Conservation (phyloP, 495 filamentous ascomycete genomes). For the Lasiosphaeria ovina region DNA sequence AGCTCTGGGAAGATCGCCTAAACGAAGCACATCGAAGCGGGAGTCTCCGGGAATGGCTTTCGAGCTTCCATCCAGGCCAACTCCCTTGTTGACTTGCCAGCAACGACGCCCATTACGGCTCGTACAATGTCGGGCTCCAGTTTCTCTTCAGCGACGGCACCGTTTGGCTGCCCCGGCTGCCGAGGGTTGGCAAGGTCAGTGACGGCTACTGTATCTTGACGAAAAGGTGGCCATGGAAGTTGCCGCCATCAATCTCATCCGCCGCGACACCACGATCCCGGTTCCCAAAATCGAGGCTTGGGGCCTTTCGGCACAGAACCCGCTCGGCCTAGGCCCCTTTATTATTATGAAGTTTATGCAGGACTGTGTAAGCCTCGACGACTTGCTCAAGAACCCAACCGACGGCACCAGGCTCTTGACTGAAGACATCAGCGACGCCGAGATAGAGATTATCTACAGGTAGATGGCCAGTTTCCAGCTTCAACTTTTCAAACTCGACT, state of each 20-base stretch:
- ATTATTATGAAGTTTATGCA: slow-evolving; percentile 3
- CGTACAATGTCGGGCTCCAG: no score
- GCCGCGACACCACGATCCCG: not conserved
- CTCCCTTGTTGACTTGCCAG: no score
- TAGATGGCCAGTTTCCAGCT: not conserved
- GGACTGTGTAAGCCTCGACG: not conserved
- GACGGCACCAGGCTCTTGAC: not conserved
- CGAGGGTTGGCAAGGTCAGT: no score
- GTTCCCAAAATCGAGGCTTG: slow-evolving; percentile 2
- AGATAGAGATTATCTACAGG: not conserved
- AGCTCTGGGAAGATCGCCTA: no score
- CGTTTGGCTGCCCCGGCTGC: no score
- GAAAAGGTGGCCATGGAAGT: slow-evolving; percentile 4
- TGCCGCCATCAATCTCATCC: not conserved
- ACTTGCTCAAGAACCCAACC: not conserved
- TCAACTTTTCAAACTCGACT: slow-evolving; percentile 2
- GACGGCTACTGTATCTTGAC: not conserved
- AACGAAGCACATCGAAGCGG: no score
- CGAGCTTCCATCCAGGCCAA: no score
- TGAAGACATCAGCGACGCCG: not conserved
- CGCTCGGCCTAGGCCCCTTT: slow-evolving; percentile 4
- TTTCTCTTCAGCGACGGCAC: no score
- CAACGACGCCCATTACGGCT: no score
- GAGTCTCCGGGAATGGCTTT: no score
- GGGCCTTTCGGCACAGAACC: not conserved